Conservation (phyloP, 2,329 filamentous ascomycete species). For the Phialophora verrucosa region DNA sequence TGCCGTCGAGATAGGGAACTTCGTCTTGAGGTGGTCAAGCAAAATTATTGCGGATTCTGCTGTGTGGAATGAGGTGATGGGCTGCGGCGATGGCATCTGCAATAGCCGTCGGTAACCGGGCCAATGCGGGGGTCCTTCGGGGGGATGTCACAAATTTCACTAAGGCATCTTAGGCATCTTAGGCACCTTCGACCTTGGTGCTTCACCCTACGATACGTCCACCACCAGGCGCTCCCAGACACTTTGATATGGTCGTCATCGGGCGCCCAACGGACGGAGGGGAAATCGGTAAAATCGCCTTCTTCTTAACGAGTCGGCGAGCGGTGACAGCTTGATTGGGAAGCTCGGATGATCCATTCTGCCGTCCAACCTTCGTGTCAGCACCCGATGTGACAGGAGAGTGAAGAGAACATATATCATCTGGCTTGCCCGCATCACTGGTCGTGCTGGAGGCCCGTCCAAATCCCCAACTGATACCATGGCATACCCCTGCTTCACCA, state of each 20-base stretch:
- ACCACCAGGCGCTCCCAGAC: background rate
- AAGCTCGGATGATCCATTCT: background rate
- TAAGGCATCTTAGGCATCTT: background rate
- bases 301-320: background rate
- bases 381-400: background rate
- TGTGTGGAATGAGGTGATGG: constrained; percentile 14
- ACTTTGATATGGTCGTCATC: background rate
- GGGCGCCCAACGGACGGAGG: background rate
- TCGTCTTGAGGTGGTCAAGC: background rate
- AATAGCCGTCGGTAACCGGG: constrained; percentile 9
- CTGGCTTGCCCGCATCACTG: background rate
- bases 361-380: background rate
- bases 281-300: background rate
- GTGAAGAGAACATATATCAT: constrained; percentile 2
- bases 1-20: background rate
- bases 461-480: background rate
- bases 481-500: constrained; percentile 44
- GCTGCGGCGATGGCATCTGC: background rate
- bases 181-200: background rate
- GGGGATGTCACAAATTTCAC: background rate
- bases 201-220: background rate
- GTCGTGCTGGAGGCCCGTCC: background rate
- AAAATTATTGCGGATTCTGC: background rate
- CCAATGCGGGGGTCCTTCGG: background rate
- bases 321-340: background rate